These are phyloP conservation scores for Erodium trifolium DNA, from an alignment of 441 rosid species.

Conservation along the genomic window DNA sequence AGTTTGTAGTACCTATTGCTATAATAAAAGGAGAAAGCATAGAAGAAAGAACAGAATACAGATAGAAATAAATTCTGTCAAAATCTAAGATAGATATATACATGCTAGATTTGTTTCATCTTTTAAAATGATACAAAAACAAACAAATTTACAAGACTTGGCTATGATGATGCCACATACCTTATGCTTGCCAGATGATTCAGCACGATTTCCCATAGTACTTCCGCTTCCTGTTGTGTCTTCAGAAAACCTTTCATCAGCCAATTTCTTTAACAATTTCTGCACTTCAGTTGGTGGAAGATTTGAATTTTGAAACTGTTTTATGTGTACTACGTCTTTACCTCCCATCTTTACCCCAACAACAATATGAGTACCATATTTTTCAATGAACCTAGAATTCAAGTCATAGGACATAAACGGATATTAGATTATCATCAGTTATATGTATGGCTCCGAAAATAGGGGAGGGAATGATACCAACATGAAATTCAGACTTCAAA, in stretches of 20 bases:
- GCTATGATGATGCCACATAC: slow-evolving; percentile 22
- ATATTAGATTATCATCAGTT: not conserved
- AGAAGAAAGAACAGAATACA: not conserved
- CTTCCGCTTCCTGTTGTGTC: slow-evolving; percentile 15
- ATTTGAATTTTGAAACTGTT: slow-evolving; percentile 60
- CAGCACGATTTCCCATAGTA: slow-evolving; percentile 13
- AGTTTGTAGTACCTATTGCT: not conserved
- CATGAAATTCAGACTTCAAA: not conserved
- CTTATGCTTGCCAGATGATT: slow-evolving; percentile 30
- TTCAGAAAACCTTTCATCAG: slow-evolving; percentile 56
- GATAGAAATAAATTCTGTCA: not conserved
- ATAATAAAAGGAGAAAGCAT: not conserved
- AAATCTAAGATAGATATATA: not conserved
- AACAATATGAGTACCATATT: slow-evolving; percentile 79
- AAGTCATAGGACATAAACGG: slow-evolving; percentile 2
- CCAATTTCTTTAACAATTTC: slow-evolving; percentile 50
- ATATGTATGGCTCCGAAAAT: not conserved
- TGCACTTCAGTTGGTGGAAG: slow-evolving; percentile 54
- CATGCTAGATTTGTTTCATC: not conserved
- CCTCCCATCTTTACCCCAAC: slow-evolving; percentile 96
- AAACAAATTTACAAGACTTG: not conserved
- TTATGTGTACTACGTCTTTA: slow-evolving; percentile 67
- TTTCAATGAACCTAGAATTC: slow-evolving; percentile 67
- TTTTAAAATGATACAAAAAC: not conserved
- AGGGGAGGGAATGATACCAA: not conserved